Evolutionary conservation across 306 rosid species (phyloP).

Genomic region (Casuarina cunninghamiana): DNA sequence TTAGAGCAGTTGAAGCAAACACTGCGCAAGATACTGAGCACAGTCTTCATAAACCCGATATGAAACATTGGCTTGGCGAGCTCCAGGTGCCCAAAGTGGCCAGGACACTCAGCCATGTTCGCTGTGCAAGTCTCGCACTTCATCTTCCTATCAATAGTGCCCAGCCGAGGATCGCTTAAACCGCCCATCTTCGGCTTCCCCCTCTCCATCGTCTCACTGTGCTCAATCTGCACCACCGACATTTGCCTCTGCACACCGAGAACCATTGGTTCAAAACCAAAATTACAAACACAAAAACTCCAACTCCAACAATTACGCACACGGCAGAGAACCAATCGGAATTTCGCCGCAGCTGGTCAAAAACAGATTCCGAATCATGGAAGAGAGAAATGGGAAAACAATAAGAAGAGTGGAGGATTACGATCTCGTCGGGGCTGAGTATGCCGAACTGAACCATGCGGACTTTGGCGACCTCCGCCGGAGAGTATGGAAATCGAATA

Average conservation of each 20-base stretch:
- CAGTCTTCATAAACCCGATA: slow-evolving; percentile 89
- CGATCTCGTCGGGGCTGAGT: slow-evolving; percentile 92
- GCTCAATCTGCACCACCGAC: slow-evolving; percentile 95
- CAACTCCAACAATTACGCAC: background rate
- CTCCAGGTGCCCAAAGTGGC: slow-evolving; percentile 96
- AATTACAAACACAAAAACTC: background rate
- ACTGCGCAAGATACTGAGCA: slow-evolving; percentile 74
- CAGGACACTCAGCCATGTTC: slow-evolving; percentile 96
- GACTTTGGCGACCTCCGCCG: slow-evolving; percentile 97
- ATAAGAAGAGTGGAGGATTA: slow-evolving; percentile 34
- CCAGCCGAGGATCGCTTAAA: slow-evolving; percentile 87
- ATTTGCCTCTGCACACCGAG: slow-evolving; percentile 84
- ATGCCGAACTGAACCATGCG: slow-evolving; percentile 91
- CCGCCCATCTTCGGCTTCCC: slow-evolving; percentile 93
- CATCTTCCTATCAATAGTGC: slow-evolving; percentile 90
- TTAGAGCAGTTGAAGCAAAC: slow-evolving; percentile 98
- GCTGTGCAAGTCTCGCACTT: slow-evolving; percentile 98
- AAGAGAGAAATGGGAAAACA: slow-evolving; percentile 10
- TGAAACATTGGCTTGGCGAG: slow-evolving; percentile 99
- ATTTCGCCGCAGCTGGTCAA: background rate
- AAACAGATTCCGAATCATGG: background rate
- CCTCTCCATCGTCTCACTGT: slow-evolving; percentile 83
- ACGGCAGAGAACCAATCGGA: background rate
- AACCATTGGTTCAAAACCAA: slow-evolving; percentile 4
- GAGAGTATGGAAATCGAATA: slow-evolving; percentile 88